Evolutionary conservation across 106 monocot genomes (phyloP).

Genomic region (Acorus calamus): DNA sequence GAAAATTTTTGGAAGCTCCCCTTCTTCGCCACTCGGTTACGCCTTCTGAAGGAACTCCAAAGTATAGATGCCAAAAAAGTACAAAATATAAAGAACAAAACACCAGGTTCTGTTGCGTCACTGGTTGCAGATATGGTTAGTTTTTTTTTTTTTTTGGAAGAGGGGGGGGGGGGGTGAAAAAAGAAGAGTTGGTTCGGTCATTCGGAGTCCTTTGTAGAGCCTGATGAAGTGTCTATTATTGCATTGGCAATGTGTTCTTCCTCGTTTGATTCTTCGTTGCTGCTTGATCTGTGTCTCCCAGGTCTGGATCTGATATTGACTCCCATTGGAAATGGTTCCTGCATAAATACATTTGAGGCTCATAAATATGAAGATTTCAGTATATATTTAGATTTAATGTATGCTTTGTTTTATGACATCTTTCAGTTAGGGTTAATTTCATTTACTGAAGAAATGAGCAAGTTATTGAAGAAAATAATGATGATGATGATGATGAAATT

Average conservation of each 20-base stretch:
- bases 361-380: not conserved
- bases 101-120: not conserved
- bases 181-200: not conserved
- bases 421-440: not conserved
- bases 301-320: slow-evolving; percentile 24
- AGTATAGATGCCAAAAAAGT: not conserved
- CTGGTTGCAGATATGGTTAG: slow-evolving; percentile 3
- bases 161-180: no score
- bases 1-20: slow-evolving; percentile 12
- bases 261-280: slow-evolving; percentile 13
- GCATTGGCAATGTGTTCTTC: slow-evolving; percentile 9
- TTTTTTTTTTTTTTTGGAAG: not conserved
- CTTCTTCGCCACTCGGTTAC: slow-evolving; percentile 1
- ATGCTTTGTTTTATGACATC: not conserved
- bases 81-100: not conserved
- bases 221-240: not conserved
- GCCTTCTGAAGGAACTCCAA: not conserved
- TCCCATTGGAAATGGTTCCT: slow-evolving; percentile 41
- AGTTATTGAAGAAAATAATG: no score
- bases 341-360: not conserved
- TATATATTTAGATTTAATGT: not conserved
- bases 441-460: no score
- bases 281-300: slow-evolving; percentile 11
- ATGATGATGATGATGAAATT: no score
- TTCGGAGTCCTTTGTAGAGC: slow-evolving; percentile 7